These are phyloP conservation scores for Papiliotrema fonsecae DNA, from an alignment of 1,284 basidiomycete species.

Conservation along the genomic window DNA sequence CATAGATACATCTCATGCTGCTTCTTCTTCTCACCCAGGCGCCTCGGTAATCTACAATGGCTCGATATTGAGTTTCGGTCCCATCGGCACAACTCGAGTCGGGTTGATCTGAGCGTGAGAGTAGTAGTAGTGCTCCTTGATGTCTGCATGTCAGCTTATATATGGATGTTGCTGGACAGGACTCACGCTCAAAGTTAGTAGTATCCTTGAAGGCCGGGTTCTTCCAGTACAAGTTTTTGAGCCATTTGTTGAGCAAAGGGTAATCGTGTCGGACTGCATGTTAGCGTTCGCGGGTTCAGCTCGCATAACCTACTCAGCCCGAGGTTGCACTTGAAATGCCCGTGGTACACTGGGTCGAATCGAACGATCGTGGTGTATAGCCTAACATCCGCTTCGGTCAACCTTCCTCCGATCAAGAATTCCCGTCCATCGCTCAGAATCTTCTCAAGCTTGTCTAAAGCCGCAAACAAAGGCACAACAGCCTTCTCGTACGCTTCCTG, in stretches of 20 bases:
- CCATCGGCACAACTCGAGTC: slow-evolving; percentile 66
- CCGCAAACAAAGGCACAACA: slow-evolving; percentile 65
- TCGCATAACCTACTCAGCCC: slow-evolving; percentile 50
- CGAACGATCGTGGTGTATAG: slow-evolving; percentile 85
- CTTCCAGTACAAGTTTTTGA: slow-evolving; percentile 88
- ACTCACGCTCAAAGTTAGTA: slow-evolving; percentile 66
- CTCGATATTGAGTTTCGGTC: slow-evolving; percentile 66
- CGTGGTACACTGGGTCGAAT: slow-evolving; percentile 80
- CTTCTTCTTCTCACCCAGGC: too few relatives aligned
- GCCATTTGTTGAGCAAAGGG: slow-evolving; percentile 74
- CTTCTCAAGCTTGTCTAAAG: slow-evolving; percentile 75
- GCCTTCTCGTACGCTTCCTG: slow-evolving; percentile 77
- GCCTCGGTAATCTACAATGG: too few relatives aligned
- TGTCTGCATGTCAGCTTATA: slow-evolving; percentile 52
- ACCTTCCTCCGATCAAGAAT: slow-evolving; percentile 70
- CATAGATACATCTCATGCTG: too few relatives aligned
- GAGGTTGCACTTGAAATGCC: slow-evolving; percentile 92
- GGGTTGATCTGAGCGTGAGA: slow-evolving; percentile 60
- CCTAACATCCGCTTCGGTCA: slow-evolving; percentile 90
- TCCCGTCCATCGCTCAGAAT: slow-evolving; percentile 66
- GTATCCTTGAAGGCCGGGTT: slow-evolving; percentile 79
- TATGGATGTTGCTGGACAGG: neutral
- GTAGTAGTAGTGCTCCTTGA: slow-evolving; percentile 75
- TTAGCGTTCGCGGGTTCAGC: neutral
- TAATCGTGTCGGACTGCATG: slow-evolving; percentile 59